phyloP scores from a whole-genome alignment of 805 yeast species.

The Saccharomycopsis capsularis region DNA sequence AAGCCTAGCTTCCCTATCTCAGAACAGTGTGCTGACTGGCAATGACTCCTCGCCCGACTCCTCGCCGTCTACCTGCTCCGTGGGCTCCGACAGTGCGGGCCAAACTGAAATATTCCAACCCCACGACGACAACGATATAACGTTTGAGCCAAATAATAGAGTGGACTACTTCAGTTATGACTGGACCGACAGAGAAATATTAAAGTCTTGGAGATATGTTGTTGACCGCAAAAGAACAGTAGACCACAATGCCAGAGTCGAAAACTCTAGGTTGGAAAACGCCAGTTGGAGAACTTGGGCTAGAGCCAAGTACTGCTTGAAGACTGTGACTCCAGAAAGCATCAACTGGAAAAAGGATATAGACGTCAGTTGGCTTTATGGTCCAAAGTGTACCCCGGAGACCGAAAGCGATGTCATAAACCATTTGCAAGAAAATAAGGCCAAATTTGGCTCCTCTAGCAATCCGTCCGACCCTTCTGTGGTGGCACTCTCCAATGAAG shows the following conservation, averaged over 20 bases:
- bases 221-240: conserved; percentile 36
- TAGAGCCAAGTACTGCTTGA: conserved; percentile 56
- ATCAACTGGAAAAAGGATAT: conserved; percentile 96
- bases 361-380: conserved; percentile 97
- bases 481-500: background rate
- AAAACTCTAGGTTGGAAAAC: conserved; percentile 54
- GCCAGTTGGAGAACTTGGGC: conserved; percentile 97
- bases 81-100: conserved; percentile 7
- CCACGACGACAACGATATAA: conserved; percentile 82
- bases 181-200: conserved; percentile 92
- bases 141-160: conserved; percentile 76
- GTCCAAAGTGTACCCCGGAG: conserved; percentile 45
- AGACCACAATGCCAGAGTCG: conserved; percentile 40
- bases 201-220: conserved; percentile 93
- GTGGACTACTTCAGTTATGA: conserved; percentile 93
- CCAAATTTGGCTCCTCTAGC: background rate
- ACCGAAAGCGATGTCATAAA: conserved; percentile 21
- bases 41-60: conserved; percentile 8
- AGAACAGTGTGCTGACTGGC: background rate
- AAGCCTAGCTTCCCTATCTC: background rate
- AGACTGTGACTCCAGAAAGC: conserved; percentile 82
- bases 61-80: conserved; percentile 11
- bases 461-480: background rate
- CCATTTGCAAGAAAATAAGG: conserved; percentile 15
- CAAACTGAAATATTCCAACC: conserved; percentile 32